Evolutionary conservation across 371 early-diverging fungal species (phyloP).

Genomic region (Mortierella polycephala): DNA sequence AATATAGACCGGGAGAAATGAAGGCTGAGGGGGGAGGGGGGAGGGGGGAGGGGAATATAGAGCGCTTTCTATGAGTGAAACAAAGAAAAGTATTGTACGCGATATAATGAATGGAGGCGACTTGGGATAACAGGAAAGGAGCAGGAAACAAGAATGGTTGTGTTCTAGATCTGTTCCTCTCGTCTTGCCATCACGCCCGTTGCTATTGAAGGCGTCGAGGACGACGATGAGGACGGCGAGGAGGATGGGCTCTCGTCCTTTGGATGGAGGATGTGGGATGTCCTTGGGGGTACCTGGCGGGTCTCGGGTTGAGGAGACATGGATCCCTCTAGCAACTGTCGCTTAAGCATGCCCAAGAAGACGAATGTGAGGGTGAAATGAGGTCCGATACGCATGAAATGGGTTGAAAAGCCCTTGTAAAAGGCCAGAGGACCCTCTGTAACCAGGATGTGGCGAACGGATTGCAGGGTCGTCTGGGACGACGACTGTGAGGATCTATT

Average conservation of each 20-base stretch:
- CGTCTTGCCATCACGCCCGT: slow-evolving; percentile 42
- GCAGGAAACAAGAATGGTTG: not conserved
- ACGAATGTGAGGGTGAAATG: slow-evolving; percentile 78
- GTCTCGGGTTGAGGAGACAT: not conserved
- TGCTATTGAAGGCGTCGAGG: slow-evolving; percentile 39
- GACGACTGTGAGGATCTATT: slow-evolving; percentile 67
- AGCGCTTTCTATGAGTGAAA: not conserved
- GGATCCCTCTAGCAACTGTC: slow-evolving; percentile 45
- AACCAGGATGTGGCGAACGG: slow-evolving; percentile 58
- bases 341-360: slow-evolving; percentile 64
- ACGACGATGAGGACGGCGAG: slow-evolving; percentile 33
- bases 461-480: slow-evolving; percentile 60
- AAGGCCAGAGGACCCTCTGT: slow-evolving; percentile 71
- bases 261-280: slow-evolving; percentile 19
- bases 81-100: not conserved
- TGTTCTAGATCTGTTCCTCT: slow-evolving; percentile 40
- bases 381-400: slow-evolving; percentile 79
- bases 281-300: not conserved
- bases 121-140: no score
- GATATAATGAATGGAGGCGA: not conserved
- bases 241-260: slow-evolving; percentile 33
- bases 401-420: slow-evolving; percentile 75
- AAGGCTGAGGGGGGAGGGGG: not conserved
- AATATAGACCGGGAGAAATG: not conserved
- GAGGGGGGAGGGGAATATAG: not conserved